Conservation (phyloP, 768 basidiomycete genomes). For the Exidia glandulosa region DNA sequence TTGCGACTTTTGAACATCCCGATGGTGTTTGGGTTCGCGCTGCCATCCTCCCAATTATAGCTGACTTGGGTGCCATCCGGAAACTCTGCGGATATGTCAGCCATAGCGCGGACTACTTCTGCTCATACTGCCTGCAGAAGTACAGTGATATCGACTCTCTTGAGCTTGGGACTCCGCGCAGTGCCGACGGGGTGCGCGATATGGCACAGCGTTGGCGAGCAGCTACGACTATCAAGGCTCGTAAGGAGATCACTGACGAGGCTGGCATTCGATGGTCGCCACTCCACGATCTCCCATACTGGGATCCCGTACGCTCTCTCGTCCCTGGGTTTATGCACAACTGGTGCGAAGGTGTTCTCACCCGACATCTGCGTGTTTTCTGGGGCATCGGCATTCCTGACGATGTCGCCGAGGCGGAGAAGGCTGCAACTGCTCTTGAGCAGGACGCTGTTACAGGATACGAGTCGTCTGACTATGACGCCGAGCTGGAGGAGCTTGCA, state of each 20-base stretch:
- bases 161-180: not conserved
- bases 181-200: not conserved
- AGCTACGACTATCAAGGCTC: not conserved
- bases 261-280: conserved; percentile 20
- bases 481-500: not conserved
- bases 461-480: not conserved
- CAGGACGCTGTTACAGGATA: not conserved
- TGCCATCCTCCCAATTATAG: not conserved
- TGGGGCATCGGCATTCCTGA: conserved; percentile 7
- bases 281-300: conserved; percentile 17
- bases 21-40: conserved; percentile 16
- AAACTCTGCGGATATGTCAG: not conserved
- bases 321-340: conserved; percentile 23
- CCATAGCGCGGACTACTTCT: not conserved
- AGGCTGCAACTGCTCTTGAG: not conserved
- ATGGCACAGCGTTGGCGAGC: not conserved
- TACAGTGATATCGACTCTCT: not conserved
- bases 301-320: conserved; percentile 19
- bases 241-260: not conserved
- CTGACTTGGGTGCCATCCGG: not conserved
- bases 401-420: not conserved
- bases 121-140: not conserved
- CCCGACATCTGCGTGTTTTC: conserved; percentile 12
- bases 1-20: conserved; percentile 13
- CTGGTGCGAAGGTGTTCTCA: conserved; percentile 16